Evolutionary conservation across 352 stramenopile species (phyloP).

Genomic region (Pythium periplocum): DNA sequence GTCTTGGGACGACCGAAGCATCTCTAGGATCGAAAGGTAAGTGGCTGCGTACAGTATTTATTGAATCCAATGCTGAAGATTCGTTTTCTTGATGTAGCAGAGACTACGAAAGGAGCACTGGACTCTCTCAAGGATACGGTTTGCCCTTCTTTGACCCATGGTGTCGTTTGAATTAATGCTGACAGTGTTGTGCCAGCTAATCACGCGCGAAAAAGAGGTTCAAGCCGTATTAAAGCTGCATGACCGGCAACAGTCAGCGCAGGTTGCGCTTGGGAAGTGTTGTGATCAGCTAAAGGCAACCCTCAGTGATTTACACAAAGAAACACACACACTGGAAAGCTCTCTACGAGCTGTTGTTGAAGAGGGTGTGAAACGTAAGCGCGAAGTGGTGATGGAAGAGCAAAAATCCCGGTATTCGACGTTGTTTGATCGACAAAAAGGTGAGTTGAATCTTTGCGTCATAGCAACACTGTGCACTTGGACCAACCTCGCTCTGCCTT

Average conservation of each 20-base stretch:
- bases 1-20: too few species aligned
- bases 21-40: too few species aligned
- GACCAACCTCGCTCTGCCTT: not conserved
- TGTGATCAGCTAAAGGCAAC: not conserved
- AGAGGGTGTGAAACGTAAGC: not conserved
- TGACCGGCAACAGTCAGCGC: constrained; percentile 1
- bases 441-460: not conserved
- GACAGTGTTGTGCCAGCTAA: not conserved
- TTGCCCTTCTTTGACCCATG: too few species aligned
- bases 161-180: too few species aligned
- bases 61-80: too few species aligned
- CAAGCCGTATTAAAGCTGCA: not conserved
- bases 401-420: not conserved
- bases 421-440: constrained; percentile 8
- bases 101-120: too few species aligned
- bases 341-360: not conserved
- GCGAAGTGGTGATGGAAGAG: not conserved
- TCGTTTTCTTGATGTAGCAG: too few species aligned
- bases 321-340: not conserved
- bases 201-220: constrained; percentile 1
- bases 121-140: too few species aligned
- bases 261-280: not conserved
- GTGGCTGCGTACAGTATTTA: too few species aligned
- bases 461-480: not conserved
- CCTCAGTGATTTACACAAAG: not conserved